Evolutionary conservation across 306 rosid genomes (phyloP).

Genomic region (Castanopsis chinensis): DNA sequence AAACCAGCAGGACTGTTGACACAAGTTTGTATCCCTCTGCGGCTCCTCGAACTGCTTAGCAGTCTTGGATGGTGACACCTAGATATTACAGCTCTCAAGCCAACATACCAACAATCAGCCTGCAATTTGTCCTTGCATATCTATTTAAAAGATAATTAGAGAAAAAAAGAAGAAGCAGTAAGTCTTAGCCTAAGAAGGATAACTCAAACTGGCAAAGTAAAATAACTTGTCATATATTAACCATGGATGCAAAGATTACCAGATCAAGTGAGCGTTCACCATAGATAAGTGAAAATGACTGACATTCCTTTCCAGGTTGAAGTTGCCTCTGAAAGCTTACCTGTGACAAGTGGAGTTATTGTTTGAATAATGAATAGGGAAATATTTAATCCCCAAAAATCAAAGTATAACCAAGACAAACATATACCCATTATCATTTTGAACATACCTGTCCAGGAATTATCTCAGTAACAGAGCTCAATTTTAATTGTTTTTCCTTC

Average conservation of each 20-base stretch:
- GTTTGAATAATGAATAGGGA: slow-evolving; percentile 25
- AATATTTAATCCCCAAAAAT: not conserved
- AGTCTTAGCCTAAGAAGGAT: slow-evolving; percentile 1
- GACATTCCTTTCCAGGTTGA: slow-evolving; percentile 57
- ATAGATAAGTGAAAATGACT: slow-evolving; percentile 69
- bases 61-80: slow-evolving; percentile 48
- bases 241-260: slow-evolving; percentile 39
- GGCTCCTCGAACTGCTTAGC: slow-evolving; percentile 50
- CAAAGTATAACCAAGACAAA: not conserved
- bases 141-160: slow-evolving; percentile 32
- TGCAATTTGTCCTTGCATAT: slow-evolving; percentile 81
- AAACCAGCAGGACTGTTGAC: slow-evolving; percentile 81
- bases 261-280: slow-evolving; percentile 81
- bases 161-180: slow-evolving; percentile 1
- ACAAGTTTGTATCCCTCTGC: slow-evolving; percentile 74
- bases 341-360: slow-evolving; percentile 42
- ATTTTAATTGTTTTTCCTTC: slow-evolving; percentile 66
- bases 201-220: not conserved
- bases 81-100: slow-evolving; percentile 66
- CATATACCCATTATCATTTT: slow-evolving; percentile 2
- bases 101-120: slow-evolving; percentile 77
- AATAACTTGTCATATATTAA: not conserved
- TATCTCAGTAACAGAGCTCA: slow-evolving; percentile 59
- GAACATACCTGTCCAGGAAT: slow-evolving; percentile 71
- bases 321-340: slow-evolving; percentile 52